phyloP scores from a whole-genome alignment of 345 rosid genomes.

The Eucalyptus pauciflora region DNA sequence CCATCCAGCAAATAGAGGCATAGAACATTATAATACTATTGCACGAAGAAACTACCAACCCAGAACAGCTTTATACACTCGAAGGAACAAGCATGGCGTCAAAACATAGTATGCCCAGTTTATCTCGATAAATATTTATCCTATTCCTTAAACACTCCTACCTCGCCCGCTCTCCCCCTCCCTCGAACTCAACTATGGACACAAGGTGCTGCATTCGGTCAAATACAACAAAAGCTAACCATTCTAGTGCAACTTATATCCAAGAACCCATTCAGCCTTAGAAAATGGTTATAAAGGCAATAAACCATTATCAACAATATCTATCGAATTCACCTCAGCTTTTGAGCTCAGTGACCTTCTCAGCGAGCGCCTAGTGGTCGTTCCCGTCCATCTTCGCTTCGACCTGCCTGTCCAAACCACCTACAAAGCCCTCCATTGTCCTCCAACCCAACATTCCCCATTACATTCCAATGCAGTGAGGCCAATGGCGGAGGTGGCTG shows the following conservation, averaged over 20 bases:
- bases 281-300: no score
- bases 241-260: not conserved
- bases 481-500: constrained; percentile 7
- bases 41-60: no score
- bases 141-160: no score
- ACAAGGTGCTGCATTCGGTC: not conserved
- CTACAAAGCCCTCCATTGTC: constrained; percentile 32
- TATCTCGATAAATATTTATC: no score
- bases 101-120: no score
- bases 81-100: not conserved
- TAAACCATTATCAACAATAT: not conserved
- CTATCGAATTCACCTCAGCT: constrained; percentile 49
- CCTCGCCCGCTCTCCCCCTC: no score
- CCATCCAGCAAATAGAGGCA: no score
- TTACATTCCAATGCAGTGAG: constrained; percentile 13
- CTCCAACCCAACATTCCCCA: not conserved
- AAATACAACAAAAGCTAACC: not conserved
- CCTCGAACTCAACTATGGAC: not conserved
- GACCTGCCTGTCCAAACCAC: constrained; percentile 64
- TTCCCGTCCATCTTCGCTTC: constrained; percentile 50
- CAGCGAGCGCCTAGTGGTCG: constrained; percentile 25
- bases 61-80: not conserved
- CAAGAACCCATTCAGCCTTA: not conserved
- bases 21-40: no score
- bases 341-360: constrained; percentile 25